These are phyloP conservation scores for Evansstolkia leycettana DNA, from an alignment of 495 filamentous ascomycete species.

Conservation along the genomic window DNA sequence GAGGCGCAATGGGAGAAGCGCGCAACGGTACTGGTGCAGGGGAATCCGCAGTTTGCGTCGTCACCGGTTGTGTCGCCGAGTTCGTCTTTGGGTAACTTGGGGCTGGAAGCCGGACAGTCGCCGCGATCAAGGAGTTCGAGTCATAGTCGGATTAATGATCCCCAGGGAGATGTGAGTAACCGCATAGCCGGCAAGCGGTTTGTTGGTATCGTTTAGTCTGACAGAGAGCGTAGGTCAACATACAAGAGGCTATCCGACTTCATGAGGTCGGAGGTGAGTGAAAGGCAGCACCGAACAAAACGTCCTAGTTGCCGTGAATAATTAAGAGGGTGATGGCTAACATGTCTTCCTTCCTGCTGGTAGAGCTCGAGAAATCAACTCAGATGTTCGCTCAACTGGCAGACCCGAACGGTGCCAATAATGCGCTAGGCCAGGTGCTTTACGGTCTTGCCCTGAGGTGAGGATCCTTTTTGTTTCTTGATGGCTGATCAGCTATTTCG, in stretches of 20 bases:
- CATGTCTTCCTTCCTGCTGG: constrained; percentile 2
- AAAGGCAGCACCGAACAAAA: no score
- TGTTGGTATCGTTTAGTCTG: background rate
- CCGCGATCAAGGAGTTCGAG: constrained; percentile 22
- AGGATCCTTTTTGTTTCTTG: constrained; percentile 16
- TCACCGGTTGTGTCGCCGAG: constrained; percentile 12
- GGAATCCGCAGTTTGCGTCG: constrained; percentile 36
- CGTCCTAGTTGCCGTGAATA: constrained; percentile 1
- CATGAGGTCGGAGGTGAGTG: constrained; percentile 67
- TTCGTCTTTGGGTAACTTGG: constrained; percentile 1
- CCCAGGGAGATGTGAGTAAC: constrained; percentile 29
- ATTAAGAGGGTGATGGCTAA: background rate
- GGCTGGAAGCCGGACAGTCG: constrained; percentile 4
- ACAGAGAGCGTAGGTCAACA: constrained; percentile 50
- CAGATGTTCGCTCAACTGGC: constrained; percentile 78
- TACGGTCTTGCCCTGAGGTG: constrained; percentile 90
- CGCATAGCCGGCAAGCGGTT: background rate
- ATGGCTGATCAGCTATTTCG: no score
- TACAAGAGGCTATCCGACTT: constrained; percentile 90
- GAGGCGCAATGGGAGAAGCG: constrained; percentile 72
- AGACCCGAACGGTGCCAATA: constrained; percentile 73
- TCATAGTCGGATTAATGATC: constrained; percentile 23
- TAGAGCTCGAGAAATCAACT: constrained; percentile 60
- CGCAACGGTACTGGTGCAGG: constrained; percentile 69
- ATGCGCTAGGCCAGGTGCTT: constrained; percentile 88